Conservation (phyloP, 208 protist species). For the Acanthamoeba sp. region DNA sequence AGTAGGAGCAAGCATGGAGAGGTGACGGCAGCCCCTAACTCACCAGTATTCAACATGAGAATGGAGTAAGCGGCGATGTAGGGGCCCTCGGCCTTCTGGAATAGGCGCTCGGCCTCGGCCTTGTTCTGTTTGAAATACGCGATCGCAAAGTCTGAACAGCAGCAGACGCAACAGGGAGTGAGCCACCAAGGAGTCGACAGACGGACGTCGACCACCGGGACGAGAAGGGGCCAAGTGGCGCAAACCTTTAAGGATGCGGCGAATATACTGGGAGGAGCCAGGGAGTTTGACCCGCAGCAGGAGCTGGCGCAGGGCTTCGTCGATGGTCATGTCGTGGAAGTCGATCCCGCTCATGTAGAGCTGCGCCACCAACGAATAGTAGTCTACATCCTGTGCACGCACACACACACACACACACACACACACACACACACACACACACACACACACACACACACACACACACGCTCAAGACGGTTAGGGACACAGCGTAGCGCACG, state of each 20-base stretch:
- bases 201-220: no score
- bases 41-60: slow-evolving; percentile 47
- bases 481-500: no score
- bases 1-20: not conserved
- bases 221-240: not conserved
- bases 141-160: not conserved
- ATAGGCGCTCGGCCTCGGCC: not conserved
- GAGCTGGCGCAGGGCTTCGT: slow-evolving; percentile 39
- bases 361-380: slow-evolving; percentile 9
- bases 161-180: not conserved
- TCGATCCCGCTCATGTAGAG: slow-evolving; percentile 13
- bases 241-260: slow-evolving; percentile 21
- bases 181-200: not conserved
- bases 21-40: not conserved
- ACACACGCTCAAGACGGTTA: no score
- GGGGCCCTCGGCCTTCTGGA: slow-evolving; percentile 4
- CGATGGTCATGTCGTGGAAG: not conserved
- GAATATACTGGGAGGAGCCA: slow-evolving; percentile 34
- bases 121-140: slow-evolving; percentile 47
- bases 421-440: no score
- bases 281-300: slow-evolving; percentile 27
- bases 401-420: no score
- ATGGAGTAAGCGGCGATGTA: slow-evolving; percentile 51
- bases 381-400: slow-evolving; percentile 5
- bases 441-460: no score